A percentile compares a stretch with the other conserved stretches of the same genome.
Evolutionary conservation across 2,329 filamentous ascomycete genomes (phyloP).

Genomic region (Stemphylium beticola): DNA sequence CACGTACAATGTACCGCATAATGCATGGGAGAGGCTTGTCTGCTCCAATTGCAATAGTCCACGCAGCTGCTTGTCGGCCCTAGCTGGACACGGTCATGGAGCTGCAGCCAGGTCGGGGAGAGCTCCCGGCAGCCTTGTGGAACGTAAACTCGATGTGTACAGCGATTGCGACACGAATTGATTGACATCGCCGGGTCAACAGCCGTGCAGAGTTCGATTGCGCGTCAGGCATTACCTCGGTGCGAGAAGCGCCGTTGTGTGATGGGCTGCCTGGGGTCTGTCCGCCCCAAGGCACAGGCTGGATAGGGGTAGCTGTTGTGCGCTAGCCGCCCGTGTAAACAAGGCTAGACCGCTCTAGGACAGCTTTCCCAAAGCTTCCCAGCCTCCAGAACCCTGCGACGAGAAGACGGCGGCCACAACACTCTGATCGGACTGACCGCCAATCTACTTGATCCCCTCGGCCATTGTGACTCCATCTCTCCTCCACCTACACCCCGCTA

Average conservation of each 20-base stretch:
- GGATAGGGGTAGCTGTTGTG: slow-evolving; percentile 34
- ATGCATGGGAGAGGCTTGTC: slow-evolving; percentile 25
- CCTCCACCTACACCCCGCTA: slow-evolving; percentile 46
- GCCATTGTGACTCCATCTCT: slow-evolving; percentile 41
- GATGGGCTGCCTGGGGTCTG: slow-evolving; percentile 7
- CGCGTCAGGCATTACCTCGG: slow-evolving; percentile 36
- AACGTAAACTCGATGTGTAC: slow-evolving; percentile 14
- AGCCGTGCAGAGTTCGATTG: slow-evolving; percentile 25
- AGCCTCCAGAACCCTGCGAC: slow-evolving; percentile 25
- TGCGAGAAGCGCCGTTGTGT: slow-evolving; percentile 14
- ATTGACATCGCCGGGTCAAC: slow-evolving; percentile 34
- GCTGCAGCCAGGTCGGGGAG: slow-evolving; percentile 24
- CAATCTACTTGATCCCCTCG: slow-evolving; percentile 45
- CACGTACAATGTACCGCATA: slow-evolving; percentile 30
- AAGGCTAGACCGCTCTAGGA: slow-evolving; percentile 28
- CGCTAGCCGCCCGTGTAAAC: slow-evolving; percentile 31
- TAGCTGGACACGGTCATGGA: slow-evolving; percentile 16
- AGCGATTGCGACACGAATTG: slow-evolving; percentile 14
- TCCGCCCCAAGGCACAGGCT: slow-evolving; percentile 7
- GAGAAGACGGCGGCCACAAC: slow-evolving; percentile 36
- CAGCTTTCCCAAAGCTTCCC: slow-evolving; percentile 31
- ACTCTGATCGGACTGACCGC: slow-evolving; percentile 35
- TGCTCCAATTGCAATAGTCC: slow-evolving; percentile 43
- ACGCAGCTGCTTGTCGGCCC: slow-evolving; percentile 34
- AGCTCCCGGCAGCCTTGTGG: slow-evolving; percentile 26